phyloP scores from a whole-genome alignment of 768 basidiomycete species.

The Xanthoconium purpureum region DNA sequence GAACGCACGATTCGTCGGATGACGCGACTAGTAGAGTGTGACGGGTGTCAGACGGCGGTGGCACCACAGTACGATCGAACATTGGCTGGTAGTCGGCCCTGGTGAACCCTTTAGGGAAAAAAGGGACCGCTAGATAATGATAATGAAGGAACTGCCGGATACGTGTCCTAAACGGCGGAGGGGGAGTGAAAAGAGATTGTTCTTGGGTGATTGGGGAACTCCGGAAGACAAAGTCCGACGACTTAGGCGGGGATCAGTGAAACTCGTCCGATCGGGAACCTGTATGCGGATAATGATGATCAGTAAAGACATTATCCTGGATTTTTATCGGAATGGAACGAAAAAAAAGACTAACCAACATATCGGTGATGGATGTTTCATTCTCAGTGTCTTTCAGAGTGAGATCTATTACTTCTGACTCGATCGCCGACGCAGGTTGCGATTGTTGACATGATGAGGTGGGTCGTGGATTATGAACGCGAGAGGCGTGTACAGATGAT shows the following conservation, averaged over 20 bases:
- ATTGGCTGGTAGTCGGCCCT: conserved; percentile 20
- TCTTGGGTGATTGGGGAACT: conserved; percentile 11
- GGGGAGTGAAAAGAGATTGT: conserved; percentile 31
- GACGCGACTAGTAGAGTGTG: too few relatives aligned
- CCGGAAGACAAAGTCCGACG: neutral
- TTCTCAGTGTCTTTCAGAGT: conserved; percentile 24
- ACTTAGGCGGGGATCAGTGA: conserved; percentile 7
- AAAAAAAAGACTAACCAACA: conserved; percentile 24
- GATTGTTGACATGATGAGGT: conserved; percentile 1
- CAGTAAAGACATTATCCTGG: conserved; percentile 1
- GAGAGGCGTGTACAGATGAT: conserved; percentile 5
- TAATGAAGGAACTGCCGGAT: conserved; percentile 8
- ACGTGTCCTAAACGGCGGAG: conserved; percentile 16
- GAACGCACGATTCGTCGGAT: too few relatives aligned
- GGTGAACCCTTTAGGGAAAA: conserved; percentile 19
- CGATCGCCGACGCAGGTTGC: neutral
- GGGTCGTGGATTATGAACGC: neutral
- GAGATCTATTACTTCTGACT: conserved; percentile 21
- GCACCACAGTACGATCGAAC: neutral
- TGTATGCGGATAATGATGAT: conserved; percentile 1
- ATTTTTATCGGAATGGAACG: neutral
- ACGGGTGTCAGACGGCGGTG: neutral
- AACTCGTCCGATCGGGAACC: neutral
- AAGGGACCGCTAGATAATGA: conserved; percentile 21
- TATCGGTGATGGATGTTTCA: conserved; percentile 3